Conservation (phyloP, 805 yeast species). For the Metschnikowia colocasiae region DNA sequence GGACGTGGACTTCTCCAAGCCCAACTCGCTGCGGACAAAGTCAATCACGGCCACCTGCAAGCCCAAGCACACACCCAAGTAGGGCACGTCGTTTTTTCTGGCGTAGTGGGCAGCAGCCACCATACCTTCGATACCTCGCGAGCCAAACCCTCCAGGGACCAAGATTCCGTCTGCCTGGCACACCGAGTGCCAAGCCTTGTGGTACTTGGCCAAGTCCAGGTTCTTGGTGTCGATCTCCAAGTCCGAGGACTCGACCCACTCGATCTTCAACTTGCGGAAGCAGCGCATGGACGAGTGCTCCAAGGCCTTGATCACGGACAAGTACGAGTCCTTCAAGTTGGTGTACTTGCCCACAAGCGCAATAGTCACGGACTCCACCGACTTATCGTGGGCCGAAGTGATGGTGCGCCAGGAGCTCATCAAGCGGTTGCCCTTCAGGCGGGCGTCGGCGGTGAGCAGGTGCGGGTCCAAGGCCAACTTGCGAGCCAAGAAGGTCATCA, state of each 20-base stretch:
- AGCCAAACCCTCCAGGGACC: slow-evolving; percentile 98
- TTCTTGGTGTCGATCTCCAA: slow-evolving; percentile 71
- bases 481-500: slow-evolving; percentile 66
- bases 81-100: slow-evolving; percentile 92
- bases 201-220: slow-evolving; percentile 69
- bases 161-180: slow-evolving; percentile 94
- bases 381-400: slow-evolving; percentile 75
- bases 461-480: slow-evolving; percentile 61
- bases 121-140: slow-evolving; percentile 98
- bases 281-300: slow-evolving; percentile 95
- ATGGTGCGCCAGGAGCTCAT: slow-evolving; percentile 75
- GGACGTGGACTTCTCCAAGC: slow-evolving; percentile 65
- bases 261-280: slow-evolving; percentile 75
- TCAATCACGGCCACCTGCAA: slow-evolving; percentile 96
- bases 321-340: slow-evolving; percentile 88
- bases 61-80: slow-evolving; percentile 95
- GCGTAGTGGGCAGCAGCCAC: slow-evolving; percentile 96
- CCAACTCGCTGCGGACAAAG: slow-evolving; percentile 76
- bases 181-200: slow-evolving; percentile 91
- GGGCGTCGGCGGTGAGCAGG: slow-evolving; percentile 43
- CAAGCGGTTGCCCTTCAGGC: slow-evolving; percentile 62
- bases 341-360: slow-evolving; percentile 98
- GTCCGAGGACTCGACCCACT: slow-evolving; percentile 94
- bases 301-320: slow-evolving; percentile 90
- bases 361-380: slow-evolving; percentile 83